Percentiles rank a stretch among this genome's conserved stretches.
phyloP scores from a whole-genome alignment of 78 protist species.

The Dictyostelium firmibasis region DNA sequence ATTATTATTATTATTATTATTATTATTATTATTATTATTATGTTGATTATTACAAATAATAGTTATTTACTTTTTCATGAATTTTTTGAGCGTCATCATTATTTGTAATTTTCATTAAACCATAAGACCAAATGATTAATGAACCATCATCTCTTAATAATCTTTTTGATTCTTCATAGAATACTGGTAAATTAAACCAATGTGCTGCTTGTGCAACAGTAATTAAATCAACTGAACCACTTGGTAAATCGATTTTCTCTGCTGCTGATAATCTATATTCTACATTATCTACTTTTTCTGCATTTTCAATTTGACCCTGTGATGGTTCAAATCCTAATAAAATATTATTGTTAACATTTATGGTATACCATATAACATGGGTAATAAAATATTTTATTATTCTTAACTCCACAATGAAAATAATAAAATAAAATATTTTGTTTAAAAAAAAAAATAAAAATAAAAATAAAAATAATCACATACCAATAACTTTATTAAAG shows the following conservation, averaged over 20 bases:
- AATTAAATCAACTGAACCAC: constrained; percentile 18
- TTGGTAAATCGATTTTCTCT: constrained; percentile 15
- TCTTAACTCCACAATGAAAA: too few species aligned
- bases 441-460: too few species aligned
- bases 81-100: constrained; percentile 14
- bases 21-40: too few species aligned
- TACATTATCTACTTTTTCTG: not conserved
- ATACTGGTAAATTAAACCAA: constrained; percentile 23
- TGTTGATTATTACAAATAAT: not conserved
- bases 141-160: constrained; percentile 17
- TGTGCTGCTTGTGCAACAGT: constrained; percentile 59
- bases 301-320: not conserved
- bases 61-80: constrained; percentile 8
- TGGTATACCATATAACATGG: too few species aligned
- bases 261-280: constrained; percentile 53
- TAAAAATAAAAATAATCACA: not conserved
- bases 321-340: constrained; percentile 35
- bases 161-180: constrained; percentile 26
- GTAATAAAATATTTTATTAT: too few species aligned
- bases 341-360: too few species aligned
- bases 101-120: not conserved
- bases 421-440: too few species aligned
- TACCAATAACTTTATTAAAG: constrained; percentile 48
- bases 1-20: too few species aligned
- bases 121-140: constrained; percentile 24